A percentile compares a stretch with the other conserved stretches of the same genome.
Conservation (phyloP, 345 rosid genomes). For the Angophora floribunda region DNA sequence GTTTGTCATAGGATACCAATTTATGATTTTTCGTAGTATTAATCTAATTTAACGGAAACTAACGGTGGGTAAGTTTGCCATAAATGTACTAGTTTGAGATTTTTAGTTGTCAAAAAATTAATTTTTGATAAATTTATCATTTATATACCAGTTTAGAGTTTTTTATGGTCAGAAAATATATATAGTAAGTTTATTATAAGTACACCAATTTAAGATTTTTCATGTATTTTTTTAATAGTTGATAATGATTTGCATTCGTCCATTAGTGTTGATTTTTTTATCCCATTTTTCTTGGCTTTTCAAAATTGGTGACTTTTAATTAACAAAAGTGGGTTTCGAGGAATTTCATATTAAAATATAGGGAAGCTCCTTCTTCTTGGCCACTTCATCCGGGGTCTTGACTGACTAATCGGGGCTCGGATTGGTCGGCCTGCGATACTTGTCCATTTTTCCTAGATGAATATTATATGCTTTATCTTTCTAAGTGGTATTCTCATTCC, state of each 20-base stretch:
- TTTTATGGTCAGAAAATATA: too few relatives aligned
- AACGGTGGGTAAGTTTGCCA: too few relatives aligned
- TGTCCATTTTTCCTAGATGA: neutral
- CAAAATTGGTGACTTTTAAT: neutral
- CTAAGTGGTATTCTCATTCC: neutral
- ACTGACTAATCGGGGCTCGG: neutral
- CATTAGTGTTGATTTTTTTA: neutral
- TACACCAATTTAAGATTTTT: accelerated
- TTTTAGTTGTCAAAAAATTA: too few relatives aligned
- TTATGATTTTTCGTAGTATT: too few relatives aligned
- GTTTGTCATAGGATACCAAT: too few relatives aligned
- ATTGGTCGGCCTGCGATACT: neutral
- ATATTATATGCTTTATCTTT: neutral
- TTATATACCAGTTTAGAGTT: too few relatives aligned
- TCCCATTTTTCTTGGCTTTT: neutral
- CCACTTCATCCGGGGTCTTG: neutral
- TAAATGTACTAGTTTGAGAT: too few relatives aligned
- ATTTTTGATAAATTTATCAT: too few relatives aligned
- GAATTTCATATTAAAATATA: neutral
- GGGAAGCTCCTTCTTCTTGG: neutral
- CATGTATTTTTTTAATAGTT: neutral
- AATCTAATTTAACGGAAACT: too few relatives aligned
- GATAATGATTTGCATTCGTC: neutral
- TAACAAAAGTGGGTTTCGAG: neutral
- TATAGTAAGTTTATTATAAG: accelerated